Evolutionary conservation across 2,329 filamentous ascomycete species (phyloP), one percentile per base, ranked within the genome.

Genomic region (Ciborinia camelliae): DNA sequence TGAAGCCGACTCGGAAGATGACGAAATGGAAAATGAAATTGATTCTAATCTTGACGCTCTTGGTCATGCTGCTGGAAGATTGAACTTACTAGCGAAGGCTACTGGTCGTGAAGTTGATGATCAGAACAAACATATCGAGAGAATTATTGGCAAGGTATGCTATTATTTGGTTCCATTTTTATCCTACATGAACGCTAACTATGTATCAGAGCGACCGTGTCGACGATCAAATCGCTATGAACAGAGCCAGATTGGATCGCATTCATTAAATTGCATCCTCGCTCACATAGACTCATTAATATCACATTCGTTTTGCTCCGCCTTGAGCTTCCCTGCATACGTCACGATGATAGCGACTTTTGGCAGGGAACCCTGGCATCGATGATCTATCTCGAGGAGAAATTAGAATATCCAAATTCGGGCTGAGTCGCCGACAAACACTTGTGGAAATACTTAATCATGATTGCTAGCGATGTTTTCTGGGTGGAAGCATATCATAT

Each of bases 221-320:
- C 70, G 90, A 92, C 76, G 90, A 94, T 70, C 85, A 90, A 74
- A 90, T 94, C 72, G 86, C 86, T 65, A 86, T 91, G 84, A 93
- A 93, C 80, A 83, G 89, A 69, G 86, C 88, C 37, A 73, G 73
- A 64, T 67, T 75, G 65, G 74, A 75, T 58, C 73, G 74, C 14
- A 75, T 75, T 26, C 69, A 71, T 45, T 75, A 64, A 68, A 57
- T 3, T 14, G 7, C 4, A 6, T 20, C 43, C 14, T 12, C 41
- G 14, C 12, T 5, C 28, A 47, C 12, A 47, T 47, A 37, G 28
- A 26, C 41, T 37, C 30, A 23, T 35, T 59, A 26, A 58, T 35
- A 58, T 18, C 41, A 23, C 30, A 18, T 35, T 20, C 7, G 4
- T 58, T 14, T 30, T 41, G 26, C 26, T 35, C 9, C 30, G n/a